Evolutionary conservation across 2,329 filamentous ascomycete species (phyloP).

Genomic region (Fusarium sp.): DNA sequence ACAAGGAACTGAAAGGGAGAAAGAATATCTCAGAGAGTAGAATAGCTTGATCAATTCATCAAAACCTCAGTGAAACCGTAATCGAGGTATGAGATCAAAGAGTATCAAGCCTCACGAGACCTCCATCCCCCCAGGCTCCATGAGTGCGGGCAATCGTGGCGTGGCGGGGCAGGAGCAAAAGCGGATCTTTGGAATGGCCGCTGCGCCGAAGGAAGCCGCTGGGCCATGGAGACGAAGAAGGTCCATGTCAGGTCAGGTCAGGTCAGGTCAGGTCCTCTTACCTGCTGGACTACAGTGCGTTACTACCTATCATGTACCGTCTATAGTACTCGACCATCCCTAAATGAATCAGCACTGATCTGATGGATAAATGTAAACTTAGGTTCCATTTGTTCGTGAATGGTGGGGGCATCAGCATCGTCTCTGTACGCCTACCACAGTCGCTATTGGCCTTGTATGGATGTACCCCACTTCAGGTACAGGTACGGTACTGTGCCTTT

Average conservation of each 20-base stretch:
- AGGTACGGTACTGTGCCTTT: constrained; percentile 26
- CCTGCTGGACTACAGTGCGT: neutral
- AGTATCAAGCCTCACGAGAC: constrained; percentile 34
- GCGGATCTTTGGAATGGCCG: constrained; percentile 50
- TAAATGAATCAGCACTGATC: no score
- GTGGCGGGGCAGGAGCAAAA: constrained; percentile 22
- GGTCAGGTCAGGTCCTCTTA: no score
- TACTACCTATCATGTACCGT: no score
- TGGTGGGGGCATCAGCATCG: no score
- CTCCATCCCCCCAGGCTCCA: constrained; percentile 5
- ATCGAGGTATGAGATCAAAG: constrained; percentile 6
- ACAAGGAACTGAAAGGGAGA: neutral
- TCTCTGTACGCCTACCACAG: no score
- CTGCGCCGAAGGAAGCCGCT: constrained; percentile 39
- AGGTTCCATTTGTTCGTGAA: no score
- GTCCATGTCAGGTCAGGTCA: no score
- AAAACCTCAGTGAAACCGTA: neutral
- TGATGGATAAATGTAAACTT: no score
- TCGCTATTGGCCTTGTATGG: no score
- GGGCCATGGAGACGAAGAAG: neutral
- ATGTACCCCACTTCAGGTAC: constrained; percentile 34
- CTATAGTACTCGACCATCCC: no score
- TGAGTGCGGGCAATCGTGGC: constrained; percentile 15
- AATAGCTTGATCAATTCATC: neutral
- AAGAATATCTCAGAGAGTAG: neutral